Evolutionary conservation across 768 basidiomycete genomes (phyloP), one percentile per base, ranked within the genome.

Genomic region (Leucosporidium scottii): DNA sequence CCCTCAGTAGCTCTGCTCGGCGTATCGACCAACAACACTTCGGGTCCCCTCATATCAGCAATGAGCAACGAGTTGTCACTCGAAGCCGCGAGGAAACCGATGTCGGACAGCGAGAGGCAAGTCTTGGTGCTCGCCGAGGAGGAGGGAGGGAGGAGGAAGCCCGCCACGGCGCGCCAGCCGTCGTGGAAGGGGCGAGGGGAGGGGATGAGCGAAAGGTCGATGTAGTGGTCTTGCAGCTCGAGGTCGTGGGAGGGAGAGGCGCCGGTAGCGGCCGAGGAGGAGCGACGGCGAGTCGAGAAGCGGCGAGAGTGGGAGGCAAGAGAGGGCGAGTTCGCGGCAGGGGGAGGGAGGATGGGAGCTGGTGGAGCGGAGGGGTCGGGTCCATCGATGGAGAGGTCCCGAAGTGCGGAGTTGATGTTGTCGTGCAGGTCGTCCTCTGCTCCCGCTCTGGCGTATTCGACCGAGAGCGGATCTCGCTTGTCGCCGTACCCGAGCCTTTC

Each of bases 21-120:
- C 21, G 71, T 74, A 71, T 81, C 81, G 31, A 85, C 81, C 1
- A 87, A 78, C 17, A 91, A 82, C 17, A 91, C 79, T 18, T 82
- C 82, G 1, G 90, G 90, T 2, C 85, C 87, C 28, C 89, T 82
- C 82, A 91, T 81, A 74, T 93, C 88, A 23, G 92, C 76, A 39
- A 92, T 79, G 44, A 83, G 78, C 27, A 93, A 64, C 2, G 82
- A 80, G 1, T 85, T 85, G 58, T 84, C 82, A 8, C 77, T 75
- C 76, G 87, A 90, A 4, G 87, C 85, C 2, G 91, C 89, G 54
- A 91, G 77, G 77, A 93, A 91, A 7, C 91, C 91, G 58, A 89
- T 83, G 75, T 91, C 86, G 17, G 86, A 86, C 18, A 89, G 76
- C 9, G 87, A 85, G 74, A 82, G 84, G 25, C 84, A 81, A 7